Conservation (phyloP, 208 protist genomes). For the Balamuthia mandrillaris region DNA sequence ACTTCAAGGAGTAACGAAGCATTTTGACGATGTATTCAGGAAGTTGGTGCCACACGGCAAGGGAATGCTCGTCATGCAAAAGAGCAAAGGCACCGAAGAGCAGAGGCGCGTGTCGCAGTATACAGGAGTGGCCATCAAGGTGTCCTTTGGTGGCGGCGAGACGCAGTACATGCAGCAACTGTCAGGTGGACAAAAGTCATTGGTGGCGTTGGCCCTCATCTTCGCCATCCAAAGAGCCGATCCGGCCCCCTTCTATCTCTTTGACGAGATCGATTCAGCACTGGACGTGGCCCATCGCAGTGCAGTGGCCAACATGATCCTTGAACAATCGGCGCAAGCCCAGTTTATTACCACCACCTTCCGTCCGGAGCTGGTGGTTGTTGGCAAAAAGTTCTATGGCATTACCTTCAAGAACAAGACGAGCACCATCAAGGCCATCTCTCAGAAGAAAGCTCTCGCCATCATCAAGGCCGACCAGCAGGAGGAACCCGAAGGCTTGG, state of each 20-base stretch:
- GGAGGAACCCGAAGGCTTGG: background rate
- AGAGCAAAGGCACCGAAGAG: conserved; percentile 28
- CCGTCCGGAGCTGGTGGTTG: conserved; percentile 91
- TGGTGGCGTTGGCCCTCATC: conserved; percentile 97
- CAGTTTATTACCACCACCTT: conserved; percentile 98
- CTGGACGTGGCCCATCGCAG: conserved; percentile 92
- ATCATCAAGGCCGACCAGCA: conserved; percentile 68
- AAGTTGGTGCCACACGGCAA: conserved; percentile 89
- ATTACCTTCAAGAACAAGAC: conserved; percentile 93
- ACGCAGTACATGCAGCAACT: conserved; percentile 82
- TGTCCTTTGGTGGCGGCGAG: conserved; percentile 53
- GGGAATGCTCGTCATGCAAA: conserved; percentile 69
- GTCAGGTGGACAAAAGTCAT: conserved; percentile 95
- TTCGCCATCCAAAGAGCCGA: conserved; percentile 98
- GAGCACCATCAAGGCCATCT: conserved; percentile 89
- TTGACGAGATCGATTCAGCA: conserved; percentile 98
- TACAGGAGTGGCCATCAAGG: conserved; percentile 85
- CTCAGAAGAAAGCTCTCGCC: conserved; percentile 90
- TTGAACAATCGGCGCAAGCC: conserved; percentile 80
- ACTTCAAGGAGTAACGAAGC: conserved; percentile 90
- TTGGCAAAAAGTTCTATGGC: conserved; percentile 87
- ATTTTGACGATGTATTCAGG: conserved; percentile 94
- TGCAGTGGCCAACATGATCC: conserved; percentile 84
- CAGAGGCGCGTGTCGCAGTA: conserved; percentile 55
- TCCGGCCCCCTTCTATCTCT: conserved; percentile 98